Evolutionary conservation across 2,329 filamentous ascomycete genomes (phyloP).

Genomic region (Dactylonectria estremocensis): DNA sequence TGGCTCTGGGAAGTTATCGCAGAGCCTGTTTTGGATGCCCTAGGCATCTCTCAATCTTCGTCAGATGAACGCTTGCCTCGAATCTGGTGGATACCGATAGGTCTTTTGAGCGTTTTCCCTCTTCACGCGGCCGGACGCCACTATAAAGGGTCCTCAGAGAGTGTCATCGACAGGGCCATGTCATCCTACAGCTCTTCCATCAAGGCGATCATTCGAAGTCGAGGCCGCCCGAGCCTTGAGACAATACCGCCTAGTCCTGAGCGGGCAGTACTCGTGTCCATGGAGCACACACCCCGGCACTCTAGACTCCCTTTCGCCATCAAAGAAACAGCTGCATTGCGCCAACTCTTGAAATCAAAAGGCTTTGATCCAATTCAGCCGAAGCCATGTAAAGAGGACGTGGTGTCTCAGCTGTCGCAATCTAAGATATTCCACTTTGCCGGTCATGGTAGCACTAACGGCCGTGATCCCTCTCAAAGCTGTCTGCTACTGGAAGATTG

Average conservation of each 20-base stretch:
- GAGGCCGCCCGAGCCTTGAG: neutral
- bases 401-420: conserved; percentile 41
- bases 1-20: conserved; percentile 52
- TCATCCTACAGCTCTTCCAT: conserved; percentile 57
- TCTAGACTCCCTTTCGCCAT: conserved; percentile 34
- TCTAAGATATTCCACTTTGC: conserved; percentile 60
- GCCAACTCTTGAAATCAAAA: conserved; percentile 21
- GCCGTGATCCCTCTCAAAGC: conserved; percentile 33
- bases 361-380: conserved; percentile 4
- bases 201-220: conserved; percentile 49
- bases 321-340: conserved; percentile 37
- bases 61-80: conserved; percentile 42
- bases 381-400: conserved; percentile 34
- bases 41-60: conserved; percentile 43
- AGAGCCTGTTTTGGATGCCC: conserved; percentile 44
- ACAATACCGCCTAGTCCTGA: neutral
- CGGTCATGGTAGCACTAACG: conserved; percentile 50
- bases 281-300: conserved; percentile 38
- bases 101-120: conserved; percentile 48
- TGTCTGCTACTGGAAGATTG: conserved; percentile 26
- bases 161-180: conserved; percentile 53
- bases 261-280: conserved; percentile 47
- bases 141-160: conserved; percentile 32
- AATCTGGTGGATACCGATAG: conserved; percentile 55
- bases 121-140: conserved; percentile 55